Base-by-base conservation (phyloP, 2,329 filamentous ascomycete genomes). In the Pseudogymnoascus sp. region DNA sequence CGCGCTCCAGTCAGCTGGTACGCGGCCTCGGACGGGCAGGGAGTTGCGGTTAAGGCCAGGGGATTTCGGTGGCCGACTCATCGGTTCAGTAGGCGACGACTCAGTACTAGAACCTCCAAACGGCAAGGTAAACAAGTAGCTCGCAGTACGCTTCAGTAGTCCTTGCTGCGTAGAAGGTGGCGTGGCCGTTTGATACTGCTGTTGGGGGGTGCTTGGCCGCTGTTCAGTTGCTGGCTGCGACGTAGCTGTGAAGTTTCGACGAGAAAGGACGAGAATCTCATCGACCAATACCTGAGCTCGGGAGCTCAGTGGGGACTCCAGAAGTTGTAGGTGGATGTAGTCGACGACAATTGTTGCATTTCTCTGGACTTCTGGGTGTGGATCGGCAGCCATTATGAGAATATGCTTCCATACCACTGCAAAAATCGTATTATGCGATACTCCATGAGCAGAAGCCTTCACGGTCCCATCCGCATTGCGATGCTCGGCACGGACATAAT, bases 401-500 rank as follows among this genome's bases (percentile, higher is more conserved):
- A 95, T 81, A 69, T 97, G 90, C 72, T 96, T 94, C 94, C 94
- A 99, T 64, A 95, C 88, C 1, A 92, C 89, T 30, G 92, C 88
- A 72, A 95, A 97, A 16, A 96, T 89, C 0, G 92, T 96, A 70
- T 96, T 94, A 65, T 90, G 86, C 11, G 92, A 91, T 9, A 90
- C 74, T 1, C 84, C 82, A 47, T 84, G 81, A 2, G 81, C 78
- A 2, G 77, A 70, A 25, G 78, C 75, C 69, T 83, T 84, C 71
- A 85, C 82, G 4, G 77, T 79, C 3, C 83, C 84, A 64, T 87
- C 82, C 12, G 74, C 70, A 68, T 83, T 80, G 60, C 82, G 79
- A 64, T 83, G 79, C 36, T 81, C 81, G 2, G 76, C 78, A 20
- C 82, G 76, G 43, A 80, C 79, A 67, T 86, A 86, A 68, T 87